Percentiles rank a stretch among this genome's conserved stretches.
phyloP scores from a whole-genome alignment of 257 asterid species.

The Rehmannia glutinosa region DNA sequence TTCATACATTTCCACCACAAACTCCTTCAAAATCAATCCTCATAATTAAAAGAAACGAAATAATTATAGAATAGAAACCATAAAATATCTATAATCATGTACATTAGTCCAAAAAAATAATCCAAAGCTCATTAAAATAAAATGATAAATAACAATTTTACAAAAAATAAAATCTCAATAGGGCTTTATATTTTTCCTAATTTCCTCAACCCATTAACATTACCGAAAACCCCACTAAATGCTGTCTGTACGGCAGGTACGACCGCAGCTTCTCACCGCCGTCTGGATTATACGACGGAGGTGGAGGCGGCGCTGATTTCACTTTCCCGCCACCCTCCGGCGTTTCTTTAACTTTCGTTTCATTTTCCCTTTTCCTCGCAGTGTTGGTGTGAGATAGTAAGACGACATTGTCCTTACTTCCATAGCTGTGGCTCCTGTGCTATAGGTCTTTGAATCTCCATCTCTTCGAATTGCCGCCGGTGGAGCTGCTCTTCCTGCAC shows the following conservation, averaged over 20 bases:
- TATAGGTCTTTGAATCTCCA: conserved; percentile 37
- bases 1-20: no score
- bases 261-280: conserved; percentile 24
- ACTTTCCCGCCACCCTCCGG: conserved; percentile 3
- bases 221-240: conserved; percentile 24
- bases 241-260: conserved; percentile 19
- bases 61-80: no score
- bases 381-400: neutral
- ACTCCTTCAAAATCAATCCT: no score
- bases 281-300: conserved; percentile 8
- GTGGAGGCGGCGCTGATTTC: neutral
- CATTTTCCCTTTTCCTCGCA: conserved; percentile 3
- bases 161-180: neutral
- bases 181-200: neutral
- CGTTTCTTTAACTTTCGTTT: neutral
- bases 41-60: no score
- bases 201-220: no score
- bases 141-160: neutral
- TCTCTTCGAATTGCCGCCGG: conserved; percentile 32
- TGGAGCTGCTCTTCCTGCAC: conserved; percentile 32
- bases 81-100: no score
- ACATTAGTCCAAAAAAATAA: neutral
- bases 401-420: conserved; percentile 17
- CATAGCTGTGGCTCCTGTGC: conserved; percentile 11
- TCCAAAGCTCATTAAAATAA: neutral